Evolutionary conservation across 495 filamentous ascomycete genomes (phyloP).

Genomic region (Darksidea phi): DNA sequence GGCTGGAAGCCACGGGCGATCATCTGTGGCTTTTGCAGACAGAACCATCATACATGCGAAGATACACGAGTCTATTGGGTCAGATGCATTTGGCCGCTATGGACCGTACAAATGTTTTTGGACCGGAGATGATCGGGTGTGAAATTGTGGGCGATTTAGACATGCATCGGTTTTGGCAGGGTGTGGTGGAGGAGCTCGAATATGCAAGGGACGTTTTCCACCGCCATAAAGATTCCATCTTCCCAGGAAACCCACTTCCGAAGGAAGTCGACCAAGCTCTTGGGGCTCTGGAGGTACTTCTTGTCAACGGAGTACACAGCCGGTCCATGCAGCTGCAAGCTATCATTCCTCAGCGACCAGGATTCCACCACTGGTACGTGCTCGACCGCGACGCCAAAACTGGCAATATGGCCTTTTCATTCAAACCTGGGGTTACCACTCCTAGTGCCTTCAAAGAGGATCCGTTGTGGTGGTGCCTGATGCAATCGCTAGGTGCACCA

Average conservation of each 20-base stretch:
- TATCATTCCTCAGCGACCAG: neutral
- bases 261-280: neutral
- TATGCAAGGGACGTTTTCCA: neutral
- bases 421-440: neutral
- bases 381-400: neutral
- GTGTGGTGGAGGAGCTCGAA: neutral
- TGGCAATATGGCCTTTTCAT: neutral
- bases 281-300: neutral
- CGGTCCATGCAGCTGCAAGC: neutral
- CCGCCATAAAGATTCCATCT: neutral
- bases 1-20: conserved; percentile 14
- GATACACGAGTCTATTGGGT: neutral
- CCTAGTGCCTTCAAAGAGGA: neutral
- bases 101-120: neutral
- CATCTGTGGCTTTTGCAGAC: conserved; percentile 33
- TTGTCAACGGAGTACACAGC: neutral
- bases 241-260: neutral
- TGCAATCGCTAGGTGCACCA: conserved; percentile 5
- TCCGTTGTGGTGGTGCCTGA: conserved; percentile 7
- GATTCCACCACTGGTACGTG: neutral
- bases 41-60: conserved; percentile 8
- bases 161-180: neutral
- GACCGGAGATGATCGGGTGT: neutral
- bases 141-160: neutral
- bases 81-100: neutral